These are phyloP conservation scores for Fistulinella cinereoalba DNA, from an alignment of 1,284 basidiomycete species.

Conservation along the genomic window DNA sequence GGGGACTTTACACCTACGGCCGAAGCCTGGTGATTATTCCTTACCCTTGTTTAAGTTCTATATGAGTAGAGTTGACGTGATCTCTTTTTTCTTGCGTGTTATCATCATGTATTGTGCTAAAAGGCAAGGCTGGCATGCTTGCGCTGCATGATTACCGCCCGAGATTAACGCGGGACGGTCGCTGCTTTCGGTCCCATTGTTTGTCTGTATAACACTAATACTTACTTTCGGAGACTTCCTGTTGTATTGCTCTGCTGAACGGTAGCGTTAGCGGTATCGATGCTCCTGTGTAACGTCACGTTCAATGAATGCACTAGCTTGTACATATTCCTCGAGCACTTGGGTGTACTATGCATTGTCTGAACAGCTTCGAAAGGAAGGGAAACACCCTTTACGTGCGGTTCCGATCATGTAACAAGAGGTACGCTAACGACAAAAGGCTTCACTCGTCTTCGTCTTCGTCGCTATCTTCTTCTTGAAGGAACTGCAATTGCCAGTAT, in stretches of 20 bases:
- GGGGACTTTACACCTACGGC: slow-evolving; percentile 73
- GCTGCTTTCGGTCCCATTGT: neutral
- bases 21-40: slow-evolving; percentile 68
- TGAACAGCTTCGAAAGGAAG: slow-evolving; percentile 1
- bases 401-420: slow-evolving; percentile 17
- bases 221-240: too few species aligned
- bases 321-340: neutral
- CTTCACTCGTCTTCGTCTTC: slow-evolving; percentile 57
- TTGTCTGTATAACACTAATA: too few species aligned
- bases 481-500: slow-evolving; percentile 48
- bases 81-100: slow-evolving; percentile 19
- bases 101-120: slow-evolving; percentile 18
- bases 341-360: neutral
- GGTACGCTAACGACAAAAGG: slow-evolving; percentile 14
- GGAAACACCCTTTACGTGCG: slow-evolving; percentile 14
- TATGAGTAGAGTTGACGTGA: slow-evolving; percentile 29
- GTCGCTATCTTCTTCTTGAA: slow-evolving; percentile 76
- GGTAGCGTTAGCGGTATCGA: too few species aligned
- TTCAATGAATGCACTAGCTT: slow-evolving; percentile 1
- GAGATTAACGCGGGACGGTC: slow-evolving; percentile 1
- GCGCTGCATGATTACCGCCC: slow-evolving; percentile 15
- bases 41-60: slow-evolving; percentile 12
- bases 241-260: too few species aligned
- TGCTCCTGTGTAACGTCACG: neutral
- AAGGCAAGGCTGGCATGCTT: slow-evolving; percentile 18